These are phyloP conservation scores for Cornus kousa DNA, from an alignment of 148 eudicot species.

Conservation along the genomic window DNA sequence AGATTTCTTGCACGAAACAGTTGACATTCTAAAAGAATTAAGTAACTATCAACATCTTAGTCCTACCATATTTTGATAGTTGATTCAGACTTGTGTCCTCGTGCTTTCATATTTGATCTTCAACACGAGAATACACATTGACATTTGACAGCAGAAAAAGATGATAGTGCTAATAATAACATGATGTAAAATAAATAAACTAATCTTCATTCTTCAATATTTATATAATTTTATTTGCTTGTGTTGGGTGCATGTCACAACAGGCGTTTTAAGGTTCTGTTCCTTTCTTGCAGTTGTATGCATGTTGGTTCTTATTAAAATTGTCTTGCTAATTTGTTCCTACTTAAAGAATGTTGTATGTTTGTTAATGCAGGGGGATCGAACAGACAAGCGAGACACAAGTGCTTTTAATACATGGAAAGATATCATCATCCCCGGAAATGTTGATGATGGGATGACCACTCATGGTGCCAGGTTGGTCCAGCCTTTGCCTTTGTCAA, in stretches of 20 bases:
- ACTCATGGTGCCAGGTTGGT: constrained; percentile 44
- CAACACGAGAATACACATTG: too few relatives aligned
- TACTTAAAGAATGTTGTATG: constrained; percentile 13
- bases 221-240: neutral
- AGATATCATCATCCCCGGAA: constrained; percentile 92
- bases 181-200: too few relatives aligned
- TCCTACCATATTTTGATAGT: neutral
- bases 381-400: constrained; percentile 88
- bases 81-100: neutral
- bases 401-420: constrained; percentile 96
- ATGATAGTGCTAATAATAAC: too few relatives aligned
- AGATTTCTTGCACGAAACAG: neutral
- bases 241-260: neutral
- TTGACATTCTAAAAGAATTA: neutral
- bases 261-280: neutral
- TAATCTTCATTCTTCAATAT: too few relatives aligned
- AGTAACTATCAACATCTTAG: neutral
- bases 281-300: neutral
- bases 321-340: neutral
- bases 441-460: constrained; percentile 92
- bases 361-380: constrained; percentile 64
- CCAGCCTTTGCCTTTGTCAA: constrained; percentile 75
- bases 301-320: neutral
- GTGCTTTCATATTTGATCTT: neutral
- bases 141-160: neutral